Conservation (phyloP, 768 basidiomycete species). For the Leccinum sublutescens region DNA sequence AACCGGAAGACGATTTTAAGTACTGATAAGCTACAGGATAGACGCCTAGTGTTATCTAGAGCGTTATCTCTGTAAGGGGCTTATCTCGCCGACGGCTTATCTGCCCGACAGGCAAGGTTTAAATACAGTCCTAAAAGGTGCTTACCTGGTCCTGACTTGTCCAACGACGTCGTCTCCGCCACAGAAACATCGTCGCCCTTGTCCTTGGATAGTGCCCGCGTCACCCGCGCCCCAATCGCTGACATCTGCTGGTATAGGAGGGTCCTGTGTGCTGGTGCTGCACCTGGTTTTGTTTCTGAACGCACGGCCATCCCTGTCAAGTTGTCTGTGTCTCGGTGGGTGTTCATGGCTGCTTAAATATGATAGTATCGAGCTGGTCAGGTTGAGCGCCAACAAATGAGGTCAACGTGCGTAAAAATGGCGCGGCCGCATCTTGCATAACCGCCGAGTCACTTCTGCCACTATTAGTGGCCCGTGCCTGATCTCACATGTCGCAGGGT, state of each 20-base stretch:
- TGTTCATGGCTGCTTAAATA: conserved; percentile 14
- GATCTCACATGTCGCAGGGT: background rate
- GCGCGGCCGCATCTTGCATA: conserved; percentile 7
- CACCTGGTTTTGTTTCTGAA: conserved; percentile 4
- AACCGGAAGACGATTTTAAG: background rate
- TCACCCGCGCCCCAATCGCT: conserved; percentile 18
- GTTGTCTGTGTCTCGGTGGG: background rate
- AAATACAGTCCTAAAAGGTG: background rate
- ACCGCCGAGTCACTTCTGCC: background rate
- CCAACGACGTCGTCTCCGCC: conserved; percentile 9
- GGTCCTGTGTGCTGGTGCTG: conserved; percentile 8
- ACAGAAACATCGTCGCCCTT: background rate
- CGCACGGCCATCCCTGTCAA: conserved; percentile 5
- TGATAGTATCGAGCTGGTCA: background rate
- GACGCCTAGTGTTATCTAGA: conserved; percentile 17
- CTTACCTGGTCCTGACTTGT: conserved; percentile 17
- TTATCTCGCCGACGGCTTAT: conserved; percentile 23
- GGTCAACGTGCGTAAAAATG: conserved; percentile 13
- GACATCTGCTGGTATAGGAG: conserved; percentile 20
- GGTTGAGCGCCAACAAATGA: conserved; percentile 4
- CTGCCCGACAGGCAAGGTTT: conserved; percentile 3
- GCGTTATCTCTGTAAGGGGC: conserved; percentile 16
- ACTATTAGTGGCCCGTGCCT: conserved; percentile 4
- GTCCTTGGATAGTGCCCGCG: conserved; percentile 14
- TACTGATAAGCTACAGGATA: background rate